A percentile compares a stretch with the other conserved stretches of the same genome.
Evolutionary conservation across 306 rosid species (phyloP).

Genomic region (Dryas alaskensis): DNA sequence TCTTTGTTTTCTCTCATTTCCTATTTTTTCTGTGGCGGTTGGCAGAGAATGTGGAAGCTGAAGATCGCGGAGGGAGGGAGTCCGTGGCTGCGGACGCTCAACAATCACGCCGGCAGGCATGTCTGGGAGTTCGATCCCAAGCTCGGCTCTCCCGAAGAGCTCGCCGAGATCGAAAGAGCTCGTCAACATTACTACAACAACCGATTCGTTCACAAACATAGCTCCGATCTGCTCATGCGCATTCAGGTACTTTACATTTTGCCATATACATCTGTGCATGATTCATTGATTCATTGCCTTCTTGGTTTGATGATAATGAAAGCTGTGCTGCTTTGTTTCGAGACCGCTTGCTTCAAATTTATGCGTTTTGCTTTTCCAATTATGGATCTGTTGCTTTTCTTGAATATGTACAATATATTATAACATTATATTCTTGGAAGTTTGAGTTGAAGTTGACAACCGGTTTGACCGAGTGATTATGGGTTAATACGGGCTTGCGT

Average conservation of each 20-base stretch:
- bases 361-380: not conserved
- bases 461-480: not conserved
- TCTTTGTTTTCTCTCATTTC: too few relatives aligned
- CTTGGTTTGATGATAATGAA: not conserved
- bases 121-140: constrained; percentile 80
- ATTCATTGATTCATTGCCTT: not conserved
- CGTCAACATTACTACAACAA: constrained; percentile 41
- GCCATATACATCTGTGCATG: not conserved
- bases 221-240: constrained; percentile 85
- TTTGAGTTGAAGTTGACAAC: constrained; percentile 12
- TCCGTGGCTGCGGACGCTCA: constrained; percentile 63
- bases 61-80: constrained; percentile 69
- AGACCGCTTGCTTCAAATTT: not conserved
- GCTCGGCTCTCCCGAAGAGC: constrained; percentile 48
- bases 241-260: constrained; percentile 43
- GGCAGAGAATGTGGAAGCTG: constrained; percentile 72
- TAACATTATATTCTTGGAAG: not conserved
- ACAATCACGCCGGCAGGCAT: constrained; percentile 72
- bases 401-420: not conserved
- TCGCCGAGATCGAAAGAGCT: constrained; percentile 43
- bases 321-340: constrained; percentile 8
- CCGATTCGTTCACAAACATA: constrained; percentile 61
- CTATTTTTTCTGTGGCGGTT: too few relatives aligned
- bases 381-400: not conserved
- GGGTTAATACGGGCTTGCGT: not conserved